These are phyloP conservation scores for Knoxdaviesia proteae DNA, from an alignment of 2,329 filamentous ascomycete species.

Conservation along the genomic window DNA sequence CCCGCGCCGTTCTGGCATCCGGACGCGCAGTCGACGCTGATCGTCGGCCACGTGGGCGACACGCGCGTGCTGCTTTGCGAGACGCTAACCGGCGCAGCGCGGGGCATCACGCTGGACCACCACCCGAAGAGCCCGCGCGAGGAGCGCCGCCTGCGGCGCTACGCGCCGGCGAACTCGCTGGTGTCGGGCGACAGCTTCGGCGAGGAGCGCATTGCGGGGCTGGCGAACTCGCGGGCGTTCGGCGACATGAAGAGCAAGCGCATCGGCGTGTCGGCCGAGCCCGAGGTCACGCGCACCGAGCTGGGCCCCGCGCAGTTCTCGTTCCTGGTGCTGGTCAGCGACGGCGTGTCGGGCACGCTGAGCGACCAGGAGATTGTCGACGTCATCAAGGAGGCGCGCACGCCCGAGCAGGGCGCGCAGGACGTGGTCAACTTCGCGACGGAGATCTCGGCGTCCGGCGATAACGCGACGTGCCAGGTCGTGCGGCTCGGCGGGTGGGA, in stretches of 20 bases:
- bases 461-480: constrained; percentile 50
- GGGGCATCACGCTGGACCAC: constrained; percentile 75
- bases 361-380: constrained; percentile 92
- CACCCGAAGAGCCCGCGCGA: constrained; percentile 79
- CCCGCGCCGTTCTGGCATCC: constrained; percentile 93
- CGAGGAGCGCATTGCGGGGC: constrained; percentile 80
- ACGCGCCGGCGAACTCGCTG: constrained; percentile 54
- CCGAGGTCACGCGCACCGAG: constrained; percentile 64
- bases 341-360: constrained; percentile 72
- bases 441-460: constrained; percentile 50
- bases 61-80: constrained; percentile 80
- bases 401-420: constrained; percentile 65
- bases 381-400: constrained; percentile 79
- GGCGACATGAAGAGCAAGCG: constrained; percentile 84
- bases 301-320: constrained; percentile 67
- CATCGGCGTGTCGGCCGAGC: constrained; percentile 84
- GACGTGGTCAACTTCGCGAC: constrained; percentile 74
- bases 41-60: constrained; percentile 84
- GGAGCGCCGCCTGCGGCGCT: constrained; percentile 63
- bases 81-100: constrained; percentile 58
- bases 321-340: constrained; percentile 73
- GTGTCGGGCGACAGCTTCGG: constrained; percentile 83
- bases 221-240: constrained; percentile 87
- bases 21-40: constrained; percentile 57
- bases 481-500: constrained; percentile 51